phyloP scores from a whole-genome alignment of 176 grass and related monocot species.

The Aegilops umbellulata region DNA sequence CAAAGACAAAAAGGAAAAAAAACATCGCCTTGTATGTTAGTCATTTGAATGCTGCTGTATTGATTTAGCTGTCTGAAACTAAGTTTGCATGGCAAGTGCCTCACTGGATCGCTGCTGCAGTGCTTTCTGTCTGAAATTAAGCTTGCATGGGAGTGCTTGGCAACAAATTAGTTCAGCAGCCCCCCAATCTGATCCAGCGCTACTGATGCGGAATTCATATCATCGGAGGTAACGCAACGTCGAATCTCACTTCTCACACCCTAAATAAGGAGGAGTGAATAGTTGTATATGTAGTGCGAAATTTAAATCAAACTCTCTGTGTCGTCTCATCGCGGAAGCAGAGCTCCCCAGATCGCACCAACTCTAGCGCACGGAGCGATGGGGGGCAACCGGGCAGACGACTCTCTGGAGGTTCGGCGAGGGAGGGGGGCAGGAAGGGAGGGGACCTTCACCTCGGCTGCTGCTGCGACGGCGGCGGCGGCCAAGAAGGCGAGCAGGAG shows the following conservation, averaged over 20 bases:
- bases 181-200: neutral
- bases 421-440: neutral
- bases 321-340: neutral
- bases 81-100: neutral
- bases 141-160: neutral
- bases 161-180: neutral
- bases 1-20: neutral
- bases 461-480: neutral
- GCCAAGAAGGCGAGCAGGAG: constrained; percentile 22
- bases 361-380: neutral
- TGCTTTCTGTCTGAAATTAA: constrained; percentile 5
- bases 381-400: neutral
- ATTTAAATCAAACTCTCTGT: neutral
- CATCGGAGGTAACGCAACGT: neutral
- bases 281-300: neutral
- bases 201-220: neutral
- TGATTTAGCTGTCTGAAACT: neutral
- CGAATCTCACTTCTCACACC: no score
- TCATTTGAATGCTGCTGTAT: neutral
- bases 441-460: neutral
- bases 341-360: neutral
- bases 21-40: neutral
- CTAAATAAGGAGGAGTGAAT: neutral
- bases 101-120: neutral
- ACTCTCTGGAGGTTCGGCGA: neutral